Conservation (phyloP, 805 yeast species). For the Torulaspora indica region DNA sequence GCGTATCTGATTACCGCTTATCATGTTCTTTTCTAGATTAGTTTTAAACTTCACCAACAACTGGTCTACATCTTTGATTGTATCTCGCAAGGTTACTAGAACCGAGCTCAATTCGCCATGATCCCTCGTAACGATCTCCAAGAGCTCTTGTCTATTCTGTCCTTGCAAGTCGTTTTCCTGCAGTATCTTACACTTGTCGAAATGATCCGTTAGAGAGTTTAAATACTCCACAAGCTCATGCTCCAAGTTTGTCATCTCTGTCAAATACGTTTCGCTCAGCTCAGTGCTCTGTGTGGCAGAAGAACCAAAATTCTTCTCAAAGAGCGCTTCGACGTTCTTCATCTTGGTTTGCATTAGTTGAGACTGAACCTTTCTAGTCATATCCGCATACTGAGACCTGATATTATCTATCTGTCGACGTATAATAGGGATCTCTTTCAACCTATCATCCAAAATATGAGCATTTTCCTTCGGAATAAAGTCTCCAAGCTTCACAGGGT, state of each 20-base stretch:
- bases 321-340: slow-evolving; percentile 15
- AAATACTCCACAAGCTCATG: slow-evolving; percentile 65
- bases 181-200: slow-evolving; percentile 63
- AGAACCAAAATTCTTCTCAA: slow-evolving; percentile 25
- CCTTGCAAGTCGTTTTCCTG: slow-evolving; percentile 28
- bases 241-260: slow-evolving; percentile 49
- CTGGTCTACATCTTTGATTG: slow-evolving; percentile 31
- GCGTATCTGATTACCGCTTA: slow-evolving; percentile 19
- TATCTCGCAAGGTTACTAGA: slow-evolving; percentile 43
- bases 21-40: slow-evolving; percentile 32
- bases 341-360: slow-evolving; percentile 27
- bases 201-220: slow-evolving; percentile 72
- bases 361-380: slow-evolving; percentile 28
- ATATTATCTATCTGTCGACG: slow-evolving; percentile 32
- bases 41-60: slow-evolving; percentile 26
- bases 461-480: slow-evolving; percentile 44
- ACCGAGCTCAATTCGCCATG: slow-evolving; percentile 55
- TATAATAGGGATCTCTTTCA: slow-evolving; percentile 35
- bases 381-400: slow-evolving; percentile 29
- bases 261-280: slow-evolving; percentile 27
- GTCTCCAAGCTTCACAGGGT: slow-evolving; percentile 38
- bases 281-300: slow-evolving; percentile 21
- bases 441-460: slow-evolving; percentile 26
- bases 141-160: slow-evolving; percentile 39
- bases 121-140: slow-evolving; percentile 49